Conservation (phyloP, 441 rosid species). For the Erodium trifolium region DNA sequence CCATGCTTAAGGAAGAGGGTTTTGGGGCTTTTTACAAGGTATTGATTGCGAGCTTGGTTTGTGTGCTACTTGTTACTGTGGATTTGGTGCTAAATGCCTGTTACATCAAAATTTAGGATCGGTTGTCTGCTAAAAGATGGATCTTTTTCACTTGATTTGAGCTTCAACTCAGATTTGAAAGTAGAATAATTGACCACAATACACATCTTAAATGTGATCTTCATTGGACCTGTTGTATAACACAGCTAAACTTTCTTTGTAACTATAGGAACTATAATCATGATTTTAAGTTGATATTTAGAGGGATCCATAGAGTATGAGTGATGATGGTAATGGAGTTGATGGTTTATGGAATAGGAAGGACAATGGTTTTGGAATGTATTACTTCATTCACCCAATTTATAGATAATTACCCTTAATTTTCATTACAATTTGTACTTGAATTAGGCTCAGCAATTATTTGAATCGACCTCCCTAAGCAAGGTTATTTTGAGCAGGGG, state of each 20-base stretch:
- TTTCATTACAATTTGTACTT: background rate
- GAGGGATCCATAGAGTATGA: too few species aligned
- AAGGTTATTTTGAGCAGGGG: slow-evolving; percentile 42
- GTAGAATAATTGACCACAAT: background rate
- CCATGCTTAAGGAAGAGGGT: slow-evolving; percentile 85
- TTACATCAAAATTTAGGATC: background rate
- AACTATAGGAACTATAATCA: background rate
- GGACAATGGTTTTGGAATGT: background rate
- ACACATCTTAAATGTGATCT: background rate
- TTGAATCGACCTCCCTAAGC: background rate
- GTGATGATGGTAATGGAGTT: background rate
- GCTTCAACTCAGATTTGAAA: background rate
- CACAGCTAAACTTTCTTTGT: background rate
- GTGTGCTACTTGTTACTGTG: slow-evolving; percentile 5
- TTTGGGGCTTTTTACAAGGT: slow-evolving; percentile 89
- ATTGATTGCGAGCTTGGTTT: background rate
- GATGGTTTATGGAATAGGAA: background rate
- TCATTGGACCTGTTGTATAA: background rate
- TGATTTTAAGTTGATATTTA: background rate
- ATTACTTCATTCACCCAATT: background rate
- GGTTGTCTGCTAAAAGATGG: background rate
- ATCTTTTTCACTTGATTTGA: slow-evolving; percentile 1
- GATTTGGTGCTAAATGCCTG: slow-evolving; percentile 10
- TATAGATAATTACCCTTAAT: background rate
- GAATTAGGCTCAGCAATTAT: too few species aligned